phyloP scores from a whole-genome alignment of 106 monocot species.

The Apostasia ramifera region DNA sequence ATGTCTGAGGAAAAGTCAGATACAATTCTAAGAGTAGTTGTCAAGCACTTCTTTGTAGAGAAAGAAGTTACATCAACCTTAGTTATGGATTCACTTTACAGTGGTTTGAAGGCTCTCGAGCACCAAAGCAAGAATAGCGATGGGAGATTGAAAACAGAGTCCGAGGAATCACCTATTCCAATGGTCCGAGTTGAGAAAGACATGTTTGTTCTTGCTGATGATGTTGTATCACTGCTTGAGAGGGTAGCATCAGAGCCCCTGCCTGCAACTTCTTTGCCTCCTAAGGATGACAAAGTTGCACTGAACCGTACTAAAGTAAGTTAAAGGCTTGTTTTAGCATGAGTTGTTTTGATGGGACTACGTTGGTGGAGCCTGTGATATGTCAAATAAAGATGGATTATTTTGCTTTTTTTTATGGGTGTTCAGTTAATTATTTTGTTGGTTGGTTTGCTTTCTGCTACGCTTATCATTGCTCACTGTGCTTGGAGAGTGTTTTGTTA shows the following conservation, averaged over 20 bases:
- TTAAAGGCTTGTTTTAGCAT: slow-evolving; percentile 2
- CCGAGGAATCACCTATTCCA: slow-evolving; percentile 51
- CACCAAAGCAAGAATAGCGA: slow-evolving; percentile 60
- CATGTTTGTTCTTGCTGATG: slow-evolving; percentile 77
- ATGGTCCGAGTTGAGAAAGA: slow-evolving; percentile 68
- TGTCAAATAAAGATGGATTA: neutral
- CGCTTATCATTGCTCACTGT: no score
- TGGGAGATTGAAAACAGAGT: slow-evolving; percentile 27
- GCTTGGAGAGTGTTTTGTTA: no score
- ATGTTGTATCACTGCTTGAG: slow-evolving; percentile 66
- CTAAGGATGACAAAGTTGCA: slow-evolving; percentile 79
- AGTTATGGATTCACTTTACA: slow-evolving; percentile 94
- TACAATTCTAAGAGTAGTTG: slow-evolving; percentile 64
- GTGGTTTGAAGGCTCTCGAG: slow-evolving; percentile 83
- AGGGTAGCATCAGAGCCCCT: slow-evolving; percentile 57
- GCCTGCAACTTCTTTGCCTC: slow-evolving; percentile 48
- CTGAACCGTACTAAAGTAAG: slow-evolving; percentile 78
- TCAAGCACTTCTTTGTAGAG: slow-evolving; percentile 90
- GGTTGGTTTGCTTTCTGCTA: no score
- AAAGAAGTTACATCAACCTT: slow-evolving; percentile 98
- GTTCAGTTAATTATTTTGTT: no score
- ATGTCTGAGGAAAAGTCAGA: slow-evolving; percentile 80
- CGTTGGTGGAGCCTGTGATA: neutral
- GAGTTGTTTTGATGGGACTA: neutral
- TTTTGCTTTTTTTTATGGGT: neutral